Evolutionary conservation across 2,329 filamentous ascomycete species (phyloP).

Genomic region (Nigrospora osmanthi): DNA sequence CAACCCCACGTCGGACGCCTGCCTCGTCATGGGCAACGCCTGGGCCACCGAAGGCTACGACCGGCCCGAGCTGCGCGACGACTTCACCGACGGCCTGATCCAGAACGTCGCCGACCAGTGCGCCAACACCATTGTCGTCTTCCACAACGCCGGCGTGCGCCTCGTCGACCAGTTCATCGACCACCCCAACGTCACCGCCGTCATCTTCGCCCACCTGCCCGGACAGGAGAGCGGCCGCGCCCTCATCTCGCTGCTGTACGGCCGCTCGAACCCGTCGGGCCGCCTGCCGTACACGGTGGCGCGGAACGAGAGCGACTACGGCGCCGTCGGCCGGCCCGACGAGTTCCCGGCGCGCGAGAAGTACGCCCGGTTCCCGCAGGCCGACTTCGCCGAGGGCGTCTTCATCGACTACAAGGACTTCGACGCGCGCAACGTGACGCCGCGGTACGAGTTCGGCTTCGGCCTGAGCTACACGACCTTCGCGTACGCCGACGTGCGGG

Average conservation of each 20-base stretch:
- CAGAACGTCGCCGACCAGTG: constrained; percentile 35
- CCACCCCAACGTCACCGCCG: constrained; percentile 39
- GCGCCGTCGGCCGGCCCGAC: constrained; percentile 16
- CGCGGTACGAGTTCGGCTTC: constrained; percentile 23
- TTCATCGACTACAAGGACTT: constrained; percentile 26
- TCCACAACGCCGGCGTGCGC: constrained; percentile 42
- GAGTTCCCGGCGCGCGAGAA: constrained; percentile 33
- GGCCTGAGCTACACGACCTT: constrained; percentile 44
- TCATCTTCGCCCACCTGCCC: constrained; percentile 40
- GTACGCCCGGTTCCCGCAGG: constrained; percentile 28
- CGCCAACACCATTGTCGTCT: constrained; percentile 39
- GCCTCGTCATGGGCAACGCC: constrained; percentile 43
- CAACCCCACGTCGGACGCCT: constrained; percentile 39
- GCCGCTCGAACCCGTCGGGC: constrained; percentile 30
- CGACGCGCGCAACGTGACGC: constrained; percentile 17
- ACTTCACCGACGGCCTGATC: constrained; percentile 38
- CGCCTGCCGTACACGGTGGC: constrained; percentile 37
- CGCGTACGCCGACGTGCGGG: constrained; percentile 38
- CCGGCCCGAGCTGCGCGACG: constrained; percentile 47
- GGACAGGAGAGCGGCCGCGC: constrained; percentile 40
- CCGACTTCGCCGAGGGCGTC: constrained; percentile 20
- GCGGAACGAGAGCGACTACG: constrained; percentile 32
- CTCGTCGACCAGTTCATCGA: constrained; percentile 39
- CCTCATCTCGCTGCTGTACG: constrained; percentile 32
- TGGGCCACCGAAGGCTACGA: constrained; percentile 58